phyloP scores from a whole-genome alignment of 192 early-diverging fungal species.

The Allomyces macrogynus region DNA sequence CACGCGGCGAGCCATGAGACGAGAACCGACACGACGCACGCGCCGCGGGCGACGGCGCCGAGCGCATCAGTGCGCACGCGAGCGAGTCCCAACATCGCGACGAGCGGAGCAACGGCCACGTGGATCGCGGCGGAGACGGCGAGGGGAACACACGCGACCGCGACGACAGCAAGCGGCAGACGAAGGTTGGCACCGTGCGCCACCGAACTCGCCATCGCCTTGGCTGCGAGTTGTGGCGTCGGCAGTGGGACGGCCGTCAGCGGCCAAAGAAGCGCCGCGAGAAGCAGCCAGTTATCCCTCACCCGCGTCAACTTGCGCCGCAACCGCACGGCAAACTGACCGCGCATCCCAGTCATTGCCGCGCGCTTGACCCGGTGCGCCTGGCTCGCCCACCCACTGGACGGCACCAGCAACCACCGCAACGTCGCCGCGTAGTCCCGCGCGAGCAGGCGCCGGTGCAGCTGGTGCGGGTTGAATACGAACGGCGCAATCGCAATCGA shows the following conservation, averaged over 20 bases:
- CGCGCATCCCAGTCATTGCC: too few species aligned
- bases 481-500: conserved; percentile 63
- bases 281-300: too few species aligned
- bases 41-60: neutral
- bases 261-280: too few species aligned
- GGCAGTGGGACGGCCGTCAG: too few species aligned
- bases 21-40: neutral
- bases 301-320: too few species aligned
- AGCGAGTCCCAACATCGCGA: neutral
- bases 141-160: neutral
- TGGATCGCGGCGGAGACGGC: neutral
- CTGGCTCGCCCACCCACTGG: too few species aligned
- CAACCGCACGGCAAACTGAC: too few species aligned
- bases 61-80: neutral
- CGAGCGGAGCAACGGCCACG: neutral
- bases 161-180: neutral
- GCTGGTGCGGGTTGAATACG: conserved; percentile 77
- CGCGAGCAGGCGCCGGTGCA: conserved; percentile 55
- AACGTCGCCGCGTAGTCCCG: conserved; percentile 30
- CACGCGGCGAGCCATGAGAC: neutral
- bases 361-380: too few species aligned
- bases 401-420: conserved; percentile 6
- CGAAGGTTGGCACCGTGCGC: neutral
- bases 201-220: neutral
- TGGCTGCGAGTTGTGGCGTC: too few species aligned